Percentiles rank a stretch among this genome's conserved stretches.
phyloP scores from a whole-genome alignment of 2,329 filamentous ascomycete genomes.

The Talaromyces piceae region DNA sequence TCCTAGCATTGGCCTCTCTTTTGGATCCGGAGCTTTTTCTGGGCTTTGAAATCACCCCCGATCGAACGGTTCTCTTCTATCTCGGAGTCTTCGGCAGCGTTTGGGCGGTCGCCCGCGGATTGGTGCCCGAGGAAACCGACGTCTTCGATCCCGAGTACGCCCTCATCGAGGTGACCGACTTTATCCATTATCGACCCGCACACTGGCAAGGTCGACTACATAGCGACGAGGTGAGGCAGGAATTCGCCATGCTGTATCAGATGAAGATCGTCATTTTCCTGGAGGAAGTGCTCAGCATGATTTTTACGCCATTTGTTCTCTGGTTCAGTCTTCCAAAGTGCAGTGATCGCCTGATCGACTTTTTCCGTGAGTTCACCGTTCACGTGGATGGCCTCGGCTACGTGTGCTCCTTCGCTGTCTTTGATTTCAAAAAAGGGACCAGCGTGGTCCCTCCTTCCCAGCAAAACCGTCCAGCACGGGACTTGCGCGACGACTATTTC shows the following conservation, averaged over 20 bases:
- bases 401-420: slow-evolving; percentile 94
- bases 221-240: slow-evolving; percentile 82
- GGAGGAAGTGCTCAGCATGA: slow-evolving; percentile 85
- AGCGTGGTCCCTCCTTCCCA: slow-evolving; percentile 30
- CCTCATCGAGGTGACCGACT: slow-evolving; percentile 79
- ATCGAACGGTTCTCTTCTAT: slow-evolving; percentile 85
- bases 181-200: slow-evolving; percentile 82
- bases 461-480: slow-evolving; percentile 34
- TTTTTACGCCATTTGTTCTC: slow-evolving; percentile 83
- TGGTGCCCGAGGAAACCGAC: slow-evolving; percentile 77
- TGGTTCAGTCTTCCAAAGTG: slow-evolving; percentile 80
- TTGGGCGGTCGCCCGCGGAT: slow-evolving; percentile 75
- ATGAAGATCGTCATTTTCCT: slow-evolving; percentile 86
- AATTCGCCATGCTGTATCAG: slow-evolving; percentile 87
- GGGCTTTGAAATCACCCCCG: slow-evolving; percentile 81
- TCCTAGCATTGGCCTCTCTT: slow-evolving; percentile 76
- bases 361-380: slow-evolving; percentile 95
- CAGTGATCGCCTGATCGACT: slow-evolving; percentile 90
- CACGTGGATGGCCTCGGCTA: slow-evolving; percentile 95
- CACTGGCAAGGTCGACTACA: slow-evolving; percentile 89
- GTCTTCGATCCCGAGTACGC: slow-evolving; percentile 91
- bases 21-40: slow-evolving; percentile 86
- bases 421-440: slow-evolving; percentile 84
- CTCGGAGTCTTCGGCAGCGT: slow-evolving; percentile 73
- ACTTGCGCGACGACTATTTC: slow-evolving; percentile 85